Percentiles rank a stretch among this genome's conserved stretches.
phyloP scores from a whole-genome alignment of 805 yeast species.

The Nakazawaea pomicola region DNA sequence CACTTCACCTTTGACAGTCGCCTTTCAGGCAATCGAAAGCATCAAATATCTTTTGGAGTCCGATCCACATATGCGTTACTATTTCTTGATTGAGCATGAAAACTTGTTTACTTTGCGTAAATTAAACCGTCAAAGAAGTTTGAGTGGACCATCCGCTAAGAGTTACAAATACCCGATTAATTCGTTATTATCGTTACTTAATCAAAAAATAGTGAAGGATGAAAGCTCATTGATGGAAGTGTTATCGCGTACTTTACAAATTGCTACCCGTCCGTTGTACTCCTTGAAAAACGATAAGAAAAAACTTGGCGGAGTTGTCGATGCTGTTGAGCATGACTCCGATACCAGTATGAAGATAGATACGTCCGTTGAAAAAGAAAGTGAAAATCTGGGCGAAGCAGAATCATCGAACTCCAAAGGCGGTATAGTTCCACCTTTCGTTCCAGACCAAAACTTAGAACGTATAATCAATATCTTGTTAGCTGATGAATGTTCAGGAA shows the following conservation, averaged over 20 bases:
- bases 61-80: slow-evolving; percentile 63
- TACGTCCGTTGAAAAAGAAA: slow-evolving; percentile 1
- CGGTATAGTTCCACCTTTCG: slow-evolving; percentile 40
- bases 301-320: slow-evolving; percentile 15
- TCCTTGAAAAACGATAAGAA: slow-evolving; percentile 41
- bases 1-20: slow-evolving; percentile 64
- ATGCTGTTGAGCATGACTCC: slow-evolving; percentile 10
- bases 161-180: slow-evolving; percentile 69
- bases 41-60: slow-evolving; percentile 65
- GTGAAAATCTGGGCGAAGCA: no score
- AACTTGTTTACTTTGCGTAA: slow-evolving; percentile 36
- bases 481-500: slow-evolving; percentile 79
- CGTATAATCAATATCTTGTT: slow-evolving; percentile 63
- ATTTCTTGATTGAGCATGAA: slow-evolving; percentile 77
- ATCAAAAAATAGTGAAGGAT: slow-evolving; percentile 58
- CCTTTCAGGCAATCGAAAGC: slow-evolving; percentile 73
- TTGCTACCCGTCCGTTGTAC: slow-evolving; percentile 68
- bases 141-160: slow-evolving; percentile 28
- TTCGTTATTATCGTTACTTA: slow-evolving; percentile 55
- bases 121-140: slow-evolving; percentile 28
- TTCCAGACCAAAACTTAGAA: slow-evolving; percentile 58
- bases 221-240: slow-evolving; percentile 75
- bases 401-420: background rate
- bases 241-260: slow-evolving; percentile 68
- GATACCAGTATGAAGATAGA: slow-evolving; percentile 5